phyloP scores from a whole-genome alignment of 352 stramenopile genomes.

The Pseudoperonospora humuli region DNA sequence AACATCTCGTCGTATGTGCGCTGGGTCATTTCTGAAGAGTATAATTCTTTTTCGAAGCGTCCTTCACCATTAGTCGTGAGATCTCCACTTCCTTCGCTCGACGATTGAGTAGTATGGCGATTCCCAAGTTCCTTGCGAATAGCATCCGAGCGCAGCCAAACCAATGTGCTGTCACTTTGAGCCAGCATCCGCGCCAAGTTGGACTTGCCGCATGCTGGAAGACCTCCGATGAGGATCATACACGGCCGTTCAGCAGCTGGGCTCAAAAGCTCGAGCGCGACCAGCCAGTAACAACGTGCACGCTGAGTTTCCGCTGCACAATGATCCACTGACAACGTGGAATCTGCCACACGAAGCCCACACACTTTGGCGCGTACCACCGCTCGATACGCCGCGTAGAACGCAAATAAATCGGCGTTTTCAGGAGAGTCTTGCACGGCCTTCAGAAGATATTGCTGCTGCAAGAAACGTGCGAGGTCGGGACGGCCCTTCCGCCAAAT shows the following conservation, averaged over 20 bases:
- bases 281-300: constrained; percentile 55
- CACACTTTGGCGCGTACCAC: constrained; percentile 66
- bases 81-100: constrained; percentile 6
- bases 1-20: constrained; percentile 64
- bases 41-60: constrained; percentile 52
- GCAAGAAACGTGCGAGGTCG: constrained; percentile 41
- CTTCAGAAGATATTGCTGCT: constrained; percentile 47
- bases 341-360: constrained; percentile 54
- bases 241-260: constrained; percentile 34
- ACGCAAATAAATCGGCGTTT: constrained; percentile 39
- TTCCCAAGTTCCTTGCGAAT: constrained; percentile 54
- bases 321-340: constrained; percentile 30
- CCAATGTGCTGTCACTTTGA: constrained; percentile 29
- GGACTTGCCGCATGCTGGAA: constrained; percentile 61
- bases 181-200: constrained; percentile 47
- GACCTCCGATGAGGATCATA: constrained; percentile 45
- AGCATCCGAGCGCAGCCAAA: constrained; percentile 54
- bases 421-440: constrained; percentile 40
- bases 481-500: constrained; percentile 50
- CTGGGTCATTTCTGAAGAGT: constrained; percentile 45
- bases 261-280: constrained; percentile 47
- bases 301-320: constrained; percentile 33
- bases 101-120: constrained; percentile 2
- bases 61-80: constrained; percentile 5
- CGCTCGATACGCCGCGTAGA: constrained; percentile 60